phyloP scores from a whole-genome alignment of 345 rosid species.

The Pelargonium nanum region DNA sequence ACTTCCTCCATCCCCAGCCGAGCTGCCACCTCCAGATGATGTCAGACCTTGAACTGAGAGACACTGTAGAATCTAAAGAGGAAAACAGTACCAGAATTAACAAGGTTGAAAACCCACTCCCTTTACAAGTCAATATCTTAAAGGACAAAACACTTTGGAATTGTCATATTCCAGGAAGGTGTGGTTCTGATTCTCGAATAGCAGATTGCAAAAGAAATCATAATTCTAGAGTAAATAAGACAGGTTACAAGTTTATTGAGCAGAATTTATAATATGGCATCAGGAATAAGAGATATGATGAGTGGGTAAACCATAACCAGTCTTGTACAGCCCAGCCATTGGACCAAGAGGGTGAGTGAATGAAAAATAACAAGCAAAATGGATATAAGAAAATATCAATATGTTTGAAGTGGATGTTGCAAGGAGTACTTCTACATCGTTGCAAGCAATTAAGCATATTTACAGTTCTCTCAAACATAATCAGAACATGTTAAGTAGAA shows the following conservation, averaged over 20 bases:
- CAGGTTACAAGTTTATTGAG: not conserved
- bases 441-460: not conserved
- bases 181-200: not conserved
- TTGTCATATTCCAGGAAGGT: not conserved
- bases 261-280: too few relatives aligned
- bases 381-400: not conserved
- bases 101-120: too few relatives aligned
- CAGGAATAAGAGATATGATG: not conserved
- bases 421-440: not conserved
- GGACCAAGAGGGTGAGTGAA: too few relatives aligned
- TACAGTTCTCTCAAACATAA: not conserved
- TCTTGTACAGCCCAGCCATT: too few relatives aligned
- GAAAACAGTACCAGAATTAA: not conserved
- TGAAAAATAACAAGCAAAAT: not conserved
- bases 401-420: not conserved
- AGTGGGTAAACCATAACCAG: too few relatives aligned
- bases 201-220: not conserved
- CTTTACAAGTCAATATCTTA: not conserved
- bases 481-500: not conserved
- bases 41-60: slow-evolving; percentile 82
- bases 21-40: slow-evolving; percentile 88
- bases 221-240: not conserved
- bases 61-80: slow-evolving; percentile 62
- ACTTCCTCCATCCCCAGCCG: slow-evolving; percentile 50
- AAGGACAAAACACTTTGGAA: not conserved